Evolutionary conservation across 176 grass and related monocot genomes (phyloP).

Genomic region (Oryza coarctata): DNA sequence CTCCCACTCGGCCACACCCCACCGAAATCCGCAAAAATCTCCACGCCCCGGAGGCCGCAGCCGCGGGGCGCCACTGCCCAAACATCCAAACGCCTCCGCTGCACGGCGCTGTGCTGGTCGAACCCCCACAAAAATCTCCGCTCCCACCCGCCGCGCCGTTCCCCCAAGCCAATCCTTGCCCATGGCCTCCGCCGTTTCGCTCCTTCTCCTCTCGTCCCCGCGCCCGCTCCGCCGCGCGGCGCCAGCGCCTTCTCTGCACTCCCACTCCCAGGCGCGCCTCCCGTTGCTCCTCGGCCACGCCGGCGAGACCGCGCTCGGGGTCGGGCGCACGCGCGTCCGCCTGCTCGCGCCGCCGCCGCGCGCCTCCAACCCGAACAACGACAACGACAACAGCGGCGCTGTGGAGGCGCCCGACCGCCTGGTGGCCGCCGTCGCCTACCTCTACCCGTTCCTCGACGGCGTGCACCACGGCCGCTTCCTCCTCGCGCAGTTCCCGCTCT

Average conservation of each 20-base stretch:
- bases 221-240: slow-evolving; percentile 26
- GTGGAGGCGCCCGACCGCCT: slow-evolving; percentile 67
- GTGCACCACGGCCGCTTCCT: slow-evolving; percentile 58
- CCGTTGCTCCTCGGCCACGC: neutral
- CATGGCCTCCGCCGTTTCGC: slow-evolving; percentile 56
- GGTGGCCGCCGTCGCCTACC: slow-evolving; percentile 72
- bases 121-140: neutral
- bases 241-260: neutral
- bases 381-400: slow-evolving; percentile 55
- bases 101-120: neutral
- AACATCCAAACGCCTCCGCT: slow-evolving; percentile 2
- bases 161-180: neutral
- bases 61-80: slow-evolving; percentile 5
- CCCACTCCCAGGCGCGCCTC: slow-evolving; percentile 1
- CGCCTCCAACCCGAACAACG: slow-evolving; percentile 34
- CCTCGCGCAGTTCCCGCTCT: slow-evolving; percentile 65
- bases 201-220: slow-evolving; percentile 44
- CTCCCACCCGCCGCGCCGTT: neutral
- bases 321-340: neutral
- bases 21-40: slow-evolving; percentile 45
- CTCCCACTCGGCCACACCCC: slow-evolving; percentile 39
- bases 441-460: slow-evolving; percentile 98
- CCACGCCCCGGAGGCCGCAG: slow-evolving; percentile 6
- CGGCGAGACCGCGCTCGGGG: neutral
- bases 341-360: neutral